Evolutionary conservation across 768 basidiomycete species (phyloP), one percentile per base, ranked within the genome.

Genomic region (Suillus tomentosus): DNA sequence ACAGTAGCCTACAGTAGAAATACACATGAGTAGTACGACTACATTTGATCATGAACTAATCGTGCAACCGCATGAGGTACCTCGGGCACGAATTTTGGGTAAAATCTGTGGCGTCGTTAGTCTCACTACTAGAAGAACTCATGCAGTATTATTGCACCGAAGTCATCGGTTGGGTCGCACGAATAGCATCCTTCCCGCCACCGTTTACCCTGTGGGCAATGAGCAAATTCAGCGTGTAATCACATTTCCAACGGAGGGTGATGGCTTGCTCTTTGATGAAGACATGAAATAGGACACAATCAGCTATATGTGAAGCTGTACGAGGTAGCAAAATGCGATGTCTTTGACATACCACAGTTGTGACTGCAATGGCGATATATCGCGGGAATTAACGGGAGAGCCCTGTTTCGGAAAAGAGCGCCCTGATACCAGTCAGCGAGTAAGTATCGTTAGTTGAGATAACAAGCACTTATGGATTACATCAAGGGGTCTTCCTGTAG

Each of bases 211-310:
- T 88, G 85, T 0, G 90, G 90, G 74, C 96, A 94, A 75, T 95
- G 94, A 75, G 95, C 92, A 86, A 98, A 98, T 13, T 95, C 94
- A 69, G 94, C 89, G 70, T 98, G 95, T 40, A 99, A 4, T 88
- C 57, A 10, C 42, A 11, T 67, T 31, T 8, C 70, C 65, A 3
- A 58, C 24, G 54, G 59, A 60, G 19, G 61, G 27, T 5, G 8
- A 39, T 58, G 51, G 5, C 24, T 17, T n/a, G 42, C 36, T n/a
- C 24, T 19, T 3, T 11, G 37, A 10, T 17, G 2, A 2, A 53
- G 17, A 19, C 13, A 76, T 47, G 15, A 75, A 61, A 40, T 75
- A 68, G 62, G 62, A 74, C 4, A 73, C 24, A 9, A 53, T 62
- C 22, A 66, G 13, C 73, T 74, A 17, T 43, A 59, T 60, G 40